A percentile compares a stretch with the other conserved stretches of the same genome.
These are phyloP conservation scores for Solanum hybrid DNA, from an alignment of 305 asterid genomes.

Conservation along the genomic window DNA sequence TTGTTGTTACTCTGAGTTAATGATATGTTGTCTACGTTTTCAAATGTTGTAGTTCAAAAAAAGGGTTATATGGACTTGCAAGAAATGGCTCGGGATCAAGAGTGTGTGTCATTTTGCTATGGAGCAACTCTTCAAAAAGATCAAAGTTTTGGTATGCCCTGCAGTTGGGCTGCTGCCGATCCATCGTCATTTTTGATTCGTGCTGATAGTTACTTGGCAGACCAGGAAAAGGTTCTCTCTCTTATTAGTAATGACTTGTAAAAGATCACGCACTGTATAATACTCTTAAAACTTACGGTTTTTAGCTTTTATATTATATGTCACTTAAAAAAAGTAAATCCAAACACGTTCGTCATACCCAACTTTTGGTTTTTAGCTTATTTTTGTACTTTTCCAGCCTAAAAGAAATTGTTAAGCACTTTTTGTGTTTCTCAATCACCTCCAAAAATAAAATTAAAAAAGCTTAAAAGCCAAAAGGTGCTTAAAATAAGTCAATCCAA, in stretches of 20 bases:
- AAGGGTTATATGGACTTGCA: constrained; percentile 67
- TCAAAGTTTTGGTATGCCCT: constrained; percentile 38
- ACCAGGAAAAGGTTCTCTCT: constrained; percentile 54
- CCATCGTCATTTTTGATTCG: constrained; percentile 75
- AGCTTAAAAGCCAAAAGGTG: background rate
- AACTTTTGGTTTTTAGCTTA: background rate
- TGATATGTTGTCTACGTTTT: background rate
- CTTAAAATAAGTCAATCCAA: background rate
- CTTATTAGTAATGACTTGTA: background rate
- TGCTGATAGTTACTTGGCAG: constrained; percentile 56
- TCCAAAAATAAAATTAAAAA: background rate
- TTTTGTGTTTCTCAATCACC: background rate
- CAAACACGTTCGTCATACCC: background rate
- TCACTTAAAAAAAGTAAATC: too few species aligned
- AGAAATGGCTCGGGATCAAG: constrained; percentile 42
- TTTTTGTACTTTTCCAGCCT: background rate
- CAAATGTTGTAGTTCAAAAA: constrained; percentile 48
- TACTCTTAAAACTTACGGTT: background rate
- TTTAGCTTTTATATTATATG: background rate
- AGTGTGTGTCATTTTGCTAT: constrained; percentile 30
- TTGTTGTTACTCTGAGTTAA: background rate
- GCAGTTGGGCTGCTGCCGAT: constrained; percentile 72
- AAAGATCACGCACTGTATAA: background rate
- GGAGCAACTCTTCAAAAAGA: constrained; percentile 76
- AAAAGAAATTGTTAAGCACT: background rate